Evolutionary conservation across 768 basidiomycete species (phyloP).

Genomic region (Lentinula detonsa): DNA sequence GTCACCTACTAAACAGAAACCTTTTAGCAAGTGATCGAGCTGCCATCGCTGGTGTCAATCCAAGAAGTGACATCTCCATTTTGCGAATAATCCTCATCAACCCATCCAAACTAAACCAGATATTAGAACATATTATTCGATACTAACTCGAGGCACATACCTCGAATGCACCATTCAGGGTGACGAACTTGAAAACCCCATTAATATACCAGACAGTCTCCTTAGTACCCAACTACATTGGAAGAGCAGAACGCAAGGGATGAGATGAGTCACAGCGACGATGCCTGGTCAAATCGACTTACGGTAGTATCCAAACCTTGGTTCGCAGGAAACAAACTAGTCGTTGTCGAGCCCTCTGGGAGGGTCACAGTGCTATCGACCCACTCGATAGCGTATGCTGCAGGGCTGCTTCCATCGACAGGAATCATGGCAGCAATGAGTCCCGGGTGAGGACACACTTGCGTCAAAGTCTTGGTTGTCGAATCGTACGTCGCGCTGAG

Average conservation of each 20-base stretch:
- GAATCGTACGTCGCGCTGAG: background rate
- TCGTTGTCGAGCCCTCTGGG: background rate
- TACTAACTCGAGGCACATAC: background rate
- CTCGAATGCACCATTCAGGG: background rate
- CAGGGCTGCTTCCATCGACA: background rate
- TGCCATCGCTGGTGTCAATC: background rate
- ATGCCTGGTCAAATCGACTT: background rate
- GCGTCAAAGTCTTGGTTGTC: background rate
- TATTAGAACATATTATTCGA: background rate
- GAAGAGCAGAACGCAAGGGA: no score
- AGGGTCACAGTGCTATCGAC: background rate
- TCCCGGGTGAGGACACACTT: background rate
- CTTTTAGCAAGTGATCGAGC: background rate
- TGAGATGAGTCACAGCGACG: background rate
- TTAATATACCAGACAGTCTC: background rate
- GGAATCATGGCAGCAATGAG: constrained; percentile 2
- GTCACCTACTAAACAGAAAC: background rate
- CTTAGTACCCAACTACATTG: background rate
- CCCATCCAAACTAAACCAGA: background rate
- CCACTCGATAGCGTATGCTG: background rate
- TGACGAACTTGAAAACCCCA: background rate
- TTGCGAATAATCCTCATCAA: background rate
- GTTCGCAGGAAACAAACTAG: background rate
- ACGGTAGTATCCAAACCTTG: background rate
- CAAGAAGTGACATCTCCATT: background rate